These are phyloP conservation scores for Angomonas deanei DNA, from an alignment of 208 protist species.

Conservation along the genomic window DNA sequence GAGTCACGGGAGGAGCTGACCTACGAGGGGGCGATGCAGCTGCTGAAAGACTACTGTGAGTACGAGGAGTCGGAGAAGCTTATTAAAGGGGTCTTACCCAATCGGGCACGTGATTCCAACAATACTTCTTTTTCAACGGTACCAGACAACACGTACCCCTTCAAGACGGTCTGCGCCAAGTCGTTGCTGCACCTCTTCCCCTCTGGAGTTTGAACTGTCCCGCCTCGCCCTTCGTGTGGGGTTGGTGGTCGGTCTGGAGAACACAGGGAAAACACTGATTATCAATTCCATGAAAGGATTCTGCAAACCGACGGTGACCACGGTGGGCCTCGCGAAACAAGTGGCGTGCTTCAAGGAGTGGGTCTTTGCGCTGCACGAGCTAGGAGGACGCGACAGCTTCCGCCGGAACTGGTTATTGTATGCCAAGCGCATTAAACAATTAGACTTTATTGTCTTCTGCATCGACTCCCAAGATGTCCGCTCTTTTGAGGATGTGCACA, in stretches of 20 bases:
- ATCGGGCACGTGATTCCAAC: too few relatives aligned
- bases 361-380: slow-evolving; percentile 73
- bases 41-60: slow-evolving; percentile 80
- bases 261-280: slow-evolving; percentile 82
- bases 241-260: slow-evolving; percentile 68
- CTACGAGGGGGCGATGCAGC: slow-evolving; percentile 23
- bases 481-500: slow-evolving; percentile 29
- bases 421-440: slow-evolving; percentile 37
- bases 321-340: slow-evolving; percentile 66
- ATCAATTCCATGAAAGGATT: slow-evolving; percentile 66
- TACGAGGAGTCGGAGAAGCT: slow-evolving; percentile 59
- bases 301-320: slow-evolving; percentile 58
- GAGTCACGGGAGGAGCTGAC: slow-evolving; percentile 35
- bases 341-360: slow-evolving; percentile 79
- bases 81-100: slow-evolving; percentile 22
- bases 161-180: too few relatives aligned
- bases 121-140: too few relatives aligned
- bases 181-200: neutral
- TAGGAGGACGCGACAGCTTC: slow-evolving; percentile 82
- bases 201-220: slow-evolving; percentile 42
- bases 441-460: slow-evolving; percentile 81
- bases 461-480: slow-evolving; percentile 51
- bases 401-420: slow-evolving; percentile 80
- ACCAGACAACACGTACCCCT: too few relatives aligned
- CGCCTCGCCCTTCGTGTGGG: slow-evolving; percentile 51